Base-by-base conservation (phyloP, 2,329 filamentous ascomycete genomes). In the Corniculantispora saksenae region DNA sequence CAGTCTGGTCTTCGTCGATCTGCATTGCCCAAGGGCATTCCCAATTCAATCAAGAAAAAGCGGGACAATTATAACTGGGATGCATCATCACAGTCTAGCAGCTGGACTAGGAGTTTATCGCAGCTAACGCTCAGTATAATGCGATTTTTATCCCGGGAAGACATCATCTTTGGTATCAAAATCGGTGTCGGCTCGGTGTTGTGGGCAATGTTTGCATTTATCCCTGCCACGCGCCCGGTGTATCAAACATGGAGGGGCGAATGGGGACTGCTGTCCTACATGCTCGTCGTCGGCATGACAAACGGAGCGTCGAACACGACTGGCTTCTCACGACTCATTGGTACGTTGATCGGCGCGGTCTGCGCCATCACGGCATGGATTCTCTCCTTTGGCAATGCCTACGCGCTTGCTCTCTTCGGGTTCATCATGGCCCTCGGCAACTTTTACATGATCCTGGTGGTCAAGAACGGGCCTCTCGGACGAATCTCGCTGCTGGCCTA, bases 261-360 rank as follows among this genome's bases (percentile, higher is more conserved):
- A 82, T 99, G 95, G 95, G 95, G 95, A 25, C 83, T 99, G 2
- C 78, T 99, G 63, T 97, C 93, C 0, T 98, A 97, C 81, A 98
- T 98, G 94, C 89, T 98, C 73, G 95, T 99, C 27, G 97, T 94
- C 74, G 93, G 92, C 45, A 98, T 97, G 93, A 99, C 94, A 0
- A 94, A 97, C 25, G 95, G 95, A 32, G 93, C 95, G 9, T 92
- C 93, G 27, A 99, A 98, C 76, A 97, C 94, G 1, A 97, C 94
- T 0, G 94, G 93, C 4, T 88, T 89, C 72, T 89, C 94, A 57
- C 89, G 95, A 70, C 94, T 98, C 74, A 82, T 92, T 10, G 95
- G 94, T 65, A 99, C 94, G 1, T 83, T 93, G 40, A 82, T 96
- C 45, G 95, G 95, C 21, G 93, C 93, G 8, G 74, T 84, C 1